Evolutionary conservation across 768 basidiomycete genomes (phyloP).

Genomic region (Paxillus rubicundulus): DNA sequence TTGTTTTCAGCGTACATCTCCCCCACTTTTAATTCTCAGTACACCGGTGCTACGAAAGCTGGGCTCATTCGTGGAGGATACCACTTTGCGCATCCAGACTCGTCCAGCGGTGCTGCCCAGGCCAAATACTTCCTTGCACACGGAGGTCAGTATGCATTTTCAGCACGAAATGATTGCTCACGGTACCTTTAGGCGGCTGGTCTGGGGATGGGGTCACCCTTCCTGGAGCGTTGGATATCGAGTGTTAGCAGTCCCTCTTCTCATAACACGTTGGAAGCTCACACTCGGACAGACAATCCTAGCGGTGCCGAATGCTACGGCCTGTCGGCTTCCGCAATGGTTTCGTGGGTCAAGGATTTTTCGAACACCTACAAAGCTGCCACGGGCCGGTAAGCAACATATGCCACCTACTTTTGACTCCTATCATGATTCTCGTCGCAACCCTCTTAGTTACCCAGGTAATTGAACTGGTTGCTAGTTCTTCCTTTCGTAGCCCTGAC

Average conservation of each 20-base stretch:
- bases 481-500: neutral
- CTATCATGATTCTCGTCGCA: neutral
- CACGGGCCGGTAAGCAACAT: conserved; percentile 43
- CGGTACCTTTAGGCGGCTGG: conserved; percentile 44
- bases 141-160: conserved; percentile 38
- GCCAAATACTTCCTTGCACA: conserved; percentile 57
- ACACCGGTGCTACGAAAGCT: conserved; percentile 52
- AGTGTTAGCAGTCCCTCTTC: conserved; percentile 39
- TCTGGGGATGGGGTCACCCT: conserved; percentile 55
- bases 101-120: conserved; percentile 54
- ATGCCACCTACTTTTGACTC: neutral
- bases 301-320: conserved; percentile 54
- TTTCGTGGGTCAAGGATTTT: conserved; percentile 62
- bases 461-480: conserved; percentile 4
- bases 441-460: conserved; percentile 41
- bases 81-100: conserved; percentile 58
- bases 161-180: neutral
- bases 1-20: conserved; percentile 20
- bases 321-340: conserved; percentile 51
- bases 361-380: conserved; percentile 53
- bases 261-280: neutral
- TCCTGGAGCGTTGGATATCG: conserved; percentile 63
- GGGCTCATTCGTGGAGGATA: conserved; percentile 59
- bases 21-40: conserved; percentile 45
- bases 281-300: conserved; percentile 43